Conservation (phyloP, 2,329 filamentous ascomycete genomes). For the Colletotrichum lupini region DNA sequence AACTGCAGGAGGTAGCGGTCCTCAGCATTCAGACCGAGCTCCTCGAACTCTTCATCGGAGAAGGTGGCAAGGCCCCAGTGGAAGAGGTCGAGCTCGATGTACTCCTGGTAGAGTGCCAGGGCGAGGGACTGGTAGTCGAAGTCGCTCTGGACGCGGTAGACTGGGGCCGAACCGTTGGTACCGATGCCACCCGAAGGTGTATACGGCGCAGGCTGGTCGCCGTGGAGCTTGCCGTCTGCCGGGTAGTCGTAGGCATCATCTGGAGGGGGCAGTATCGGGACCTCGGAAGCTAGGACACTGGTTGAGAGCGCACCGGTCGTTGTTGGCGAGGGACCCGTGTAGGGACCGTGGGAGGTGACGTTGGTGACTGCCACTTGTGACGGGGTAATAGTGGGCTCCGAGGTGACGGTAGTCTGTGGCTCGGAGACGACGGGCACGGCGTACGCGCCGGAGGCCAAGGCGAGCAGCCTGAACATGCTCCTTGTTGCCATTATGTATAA, state of each 20-base stretch:
- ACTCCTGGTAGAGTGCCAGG: constrained; percentile 83
- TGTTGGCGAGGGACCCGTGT: constrained; percentile 69
- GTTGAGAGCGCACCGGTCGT: constrained; percentile 77
- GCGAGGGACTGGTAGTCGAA: constrained; percentile 85
- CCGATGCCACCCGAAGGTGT: constrained; percentile 78
- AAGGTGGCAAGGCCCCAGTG: constrained; percentile 79
- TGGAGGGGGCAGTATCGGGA: constrained; percentile 67
- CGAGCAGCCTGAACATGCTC: constrained; percentile 34
- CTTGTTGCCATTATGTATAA: constrained; percentile 11
- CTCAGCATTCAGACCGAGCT: constrained; percentile 73
- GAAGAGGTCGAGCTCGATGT: constrained; percentile 87
- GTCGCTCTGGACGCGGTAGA: constrained; percentile 83
- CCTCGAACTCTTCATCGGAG: constrained; percentile 75
- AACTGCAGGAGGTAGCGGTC: constrained; percentile 78
- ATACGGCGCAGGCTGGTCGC: constrained; percentile 77
- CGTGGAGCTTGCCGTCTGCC: constrained; percentile 74
- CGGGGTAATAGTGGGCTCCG: constrained; percentile 41
- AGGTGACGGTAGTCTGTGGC: constrained; percentile 48
- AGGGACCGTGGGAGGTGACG: constrained; percentile 76
- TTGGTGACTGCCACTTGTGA: constrained; percentile 57
- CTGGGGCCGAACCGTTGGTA: constrained; percentile 80
- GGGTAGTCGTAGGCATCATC: constrained; percentile 76
- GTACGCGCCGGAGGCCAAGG: constrained; percentile 29
- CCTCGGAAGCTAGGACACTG: constrained; percentile 64
- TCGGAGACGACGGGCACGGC: constrained; percentile 50